These are phyloP conservation scores for Mycena filopes DNA, from an alignment of 768 basidiomycete species.

Conservation along the genomic window DNA sequence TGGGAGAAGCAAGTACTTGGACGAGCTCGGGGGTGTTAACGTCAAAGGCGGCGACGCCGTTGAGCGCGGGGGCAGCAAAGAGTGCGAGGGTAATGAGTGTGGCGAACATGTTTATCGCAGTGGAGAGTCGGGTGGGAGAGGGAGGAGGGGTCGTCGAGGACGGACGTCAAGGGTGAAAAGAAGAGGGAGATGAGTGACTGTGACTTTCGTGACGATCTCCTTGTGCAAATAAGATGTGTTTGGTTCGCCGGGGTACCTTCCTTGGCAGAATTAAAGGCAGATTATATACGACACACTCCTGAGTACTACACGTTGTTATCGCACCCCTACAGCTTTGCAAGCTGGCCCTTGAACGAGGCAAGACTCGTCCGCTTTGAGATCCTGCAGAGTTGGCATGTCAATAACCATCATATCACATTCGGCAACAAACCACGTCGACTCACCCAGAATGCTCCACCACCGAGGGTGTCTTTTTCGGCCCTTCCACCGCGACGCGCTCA, in stretches of 20 bases:
- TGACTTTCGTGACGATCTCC: background rate
- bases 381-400: constrained; percentile 58
- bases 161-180: constrained; percentile 39
- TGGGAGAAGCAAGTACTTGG: constrained; percentile 54
- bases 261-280: constrained; percentile 27
- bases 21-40: constrained; percentile 61
- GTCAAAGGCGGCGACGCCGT: constrained; percentile 63
- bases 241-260: too few species aligned
- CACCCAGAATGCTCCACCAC: constrained; percentile 80
- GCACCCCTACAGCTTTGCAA: constrained; percentile 51
- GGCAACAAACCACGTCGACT: too few species aligned
- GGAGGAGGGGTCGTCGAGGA: constrained; percentile 41
- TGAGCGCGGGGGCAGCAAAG: constrained; percentile 67
- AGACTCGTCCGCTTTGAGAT: constrained; percentile 76
- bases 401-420: constrained; percentile 32
- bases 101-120: constrained; percentile 72
- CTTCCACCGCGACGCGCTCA: constrained; percentile 66
- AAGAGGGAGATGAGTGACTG: constrained; percentile 20
- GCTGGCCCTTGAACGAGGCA: constrained; percentile 68
- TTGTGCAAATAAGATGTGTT: too few species aligned
- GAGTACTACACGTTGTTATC: background rate
- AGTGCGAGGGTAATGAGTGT: constrained; percentile 82
- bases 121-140: constrained; percentile 40
- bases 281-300: background rate
- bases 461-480: constrained; percentile 68